Conservation (phyloP, 805 yeast species). For the Cyberlindnera meyerae region DNA sequence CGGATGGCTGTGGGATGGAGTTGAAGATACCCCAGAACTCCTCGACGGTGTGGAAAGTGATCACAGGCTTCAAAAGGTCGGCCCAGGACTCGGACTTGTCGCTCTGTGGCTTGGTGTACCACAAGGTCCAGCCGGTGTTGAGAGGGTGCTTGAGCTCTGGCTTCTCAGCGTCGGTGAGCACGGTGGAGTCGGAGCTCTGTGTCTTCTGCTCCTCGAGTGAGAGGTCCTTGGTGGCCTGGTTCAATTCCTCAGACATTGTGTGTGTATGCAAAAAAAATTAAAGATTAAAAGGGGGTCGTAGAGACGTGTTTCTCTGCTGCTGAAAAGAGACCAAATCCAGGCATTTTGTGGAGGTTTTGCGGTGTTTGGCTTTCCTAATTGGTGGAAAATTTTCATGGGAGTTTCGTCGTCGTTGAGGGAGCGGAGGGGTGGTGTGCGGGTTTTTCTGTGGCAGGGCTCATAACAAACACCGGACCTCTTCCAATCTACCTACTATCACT, state of each 20-base stretch:
- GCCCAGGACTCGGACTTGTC: constrained; percentile 80
- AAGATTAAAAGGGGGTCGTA: constrained; percentile 7
- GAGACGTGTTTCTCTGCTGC: constrained; percentile 14
- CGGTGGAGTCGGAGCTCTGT: constrained; percentile 11
- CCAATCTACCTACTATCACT: too few species aligned
- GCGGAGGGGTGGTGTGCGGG: constrained; percentile 10
- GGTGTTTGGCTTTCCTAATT: constrained; percentile 4
- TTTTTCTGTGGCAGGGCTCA: constrained; percentile 6
- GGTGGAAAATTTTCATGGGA: constrained; percentile 11
- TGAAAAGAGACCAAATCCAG: too few species aligned
- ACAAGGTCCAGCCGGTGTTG: constrained; percentile 87
- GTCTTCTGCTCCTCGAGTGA: constrained; percentile 16
- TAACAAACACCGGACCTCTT: neutral
- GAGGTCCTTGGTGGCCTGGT: constrained; percentile 24
- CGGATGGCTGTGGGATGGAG: constrained; percentile 86
- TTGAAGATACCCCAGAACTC: constrained; percentile 98
- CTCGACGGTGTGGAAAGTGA: constrained; percentile 89
- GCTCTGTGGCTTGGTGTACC: constrained; percentile 94
- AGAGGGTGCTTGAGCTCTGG: constrained; percentile 64
- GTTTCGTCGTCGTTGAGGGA: neutral
- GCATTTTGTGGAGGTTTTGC: constrained; percentile 2
- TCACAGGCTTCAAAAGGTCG: constrained; percentile 87
- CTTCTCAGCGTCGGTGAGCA: constrained; percentile 22
- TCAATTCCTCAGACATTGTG: constrained; percentile 26
- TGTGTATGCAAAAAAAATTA: neutral